Base-by-base conservation (phyloP, 129 eudicot species). In the Pseudognaphalium luteoalbum region DNA sequence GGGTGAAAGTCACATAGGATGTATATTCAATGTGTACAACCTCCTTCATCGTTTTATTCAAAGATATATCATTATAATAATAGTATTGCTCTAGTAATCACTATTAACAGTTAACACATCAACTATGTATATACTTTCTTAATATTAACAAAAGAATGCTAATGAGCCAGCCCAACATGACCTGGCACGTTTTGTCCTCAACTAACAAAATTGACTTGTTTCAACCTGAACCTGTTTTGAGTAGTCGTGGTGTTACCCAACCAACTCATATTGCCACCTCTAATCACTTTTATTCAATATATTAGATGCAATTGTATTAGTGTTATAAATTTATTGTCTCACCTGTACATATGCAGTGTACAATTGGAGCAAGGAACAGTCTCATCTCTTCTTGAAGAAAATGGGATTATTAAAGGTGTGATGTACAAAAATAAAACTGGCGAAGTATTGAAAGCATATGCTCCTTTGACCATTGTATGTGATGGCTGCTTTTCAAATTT, bases 401-500 rank as follows among this genome's bases (percentile, higher is more conserved):
- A 85, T 9, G 96, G 97, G 39, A 84, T 82, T 32, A 81, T 92
- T 7, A 89, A 72, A 84, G 97, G 97, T 64, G 96, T 92, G 34
- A 87, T 76, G 72, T 92, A 87, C 87, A 92, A 84, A 81, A 79
- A 75, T 32, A 89, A 89, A 81, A 66, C 75, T 33, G 92, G 96
- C 11, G 76, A 89, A 80, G 84, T 85, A 75, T 57, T 76, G 71
- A 75, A 83, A 69, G 92, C 96, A 63, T 89, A 82, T 72, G 96
- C 96, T 19, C 96, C 97, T 76, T 76, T 92, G 71, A 92, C 97
- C 60, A 73, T 91, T 34, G 97, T 91, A 15, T 91, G 97, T 62
- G 97, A 91, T 85, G 97, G 97, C 3, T 91, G 96, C 70, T 92
- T 92, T 77, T 92, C 97, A 70, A 92, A 89, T 80, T 84, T 91